Conservation (phyloP, 768 basidiomycete genomes). For the Tylopilus vinaceipallidus region DNA sequence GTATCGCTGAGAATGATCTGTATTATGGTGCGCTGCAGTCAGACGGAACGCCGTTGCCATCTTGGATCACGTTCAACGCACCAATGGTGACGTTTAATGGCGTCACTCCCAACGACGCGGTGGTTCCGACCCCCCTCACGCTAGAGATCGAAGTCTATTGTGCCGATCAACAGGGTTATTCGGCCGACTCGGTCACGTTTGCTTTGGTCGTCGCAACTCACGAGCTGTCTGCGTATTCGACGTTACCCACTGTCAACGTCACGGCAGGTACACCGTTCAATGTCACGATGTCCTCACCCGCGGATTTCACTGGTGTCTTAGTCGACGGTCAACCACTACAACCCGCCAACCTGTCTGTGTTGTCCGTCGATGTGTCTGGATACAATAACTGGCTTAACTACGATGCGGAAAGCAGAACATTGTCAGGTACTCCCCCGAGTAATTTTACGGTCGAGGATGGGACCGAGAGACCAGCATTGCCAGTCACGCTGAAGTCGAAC, state of each 20-base stretch:
- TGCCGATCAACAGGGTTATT: conserved; percentile 73
- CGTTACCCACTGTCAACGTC: conserved; percentile 68
- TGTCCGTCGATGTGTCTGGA: conserved; percentile 59
- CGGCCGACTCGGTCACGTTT: conserved; percentile 58
- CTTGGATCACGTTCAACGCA: conserved; percentile 74
- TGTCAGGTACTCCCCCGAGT: conserved; percentile 64
- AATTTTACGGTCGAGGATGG: conserved; percentile 36
- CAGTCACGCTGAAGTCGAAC: conserved; percentile 57
- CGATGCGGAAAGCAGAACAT: conserved; percentile 49
- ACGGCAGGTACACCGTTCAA: conserved; percentile 56
- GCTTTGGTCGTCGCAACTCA: conserved; percentile 64
- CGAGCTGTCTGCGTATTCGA: conserved; percentile 52
- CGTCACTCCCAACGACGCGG: conserved; percentile 54
- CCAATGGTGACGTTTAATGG: conserved; percentile 74
- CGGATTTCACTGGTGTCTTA: conserved; percentile 61
- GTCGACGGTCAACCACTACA: conserved; percentile 62
- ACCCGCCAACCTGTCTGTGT: conserved; percentile 50
- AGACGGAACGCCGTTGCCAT: conserved; percentile 69
- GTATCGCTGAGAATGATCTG: conserved; percentile 44
- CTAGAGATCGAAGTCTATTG: conserved; percentile 60
- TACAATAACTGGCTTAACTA: conserved; percentile 61
- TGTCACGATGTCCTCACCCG: conserved; percentile 48
- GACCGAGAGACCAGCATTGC: conserved; percentile 46
- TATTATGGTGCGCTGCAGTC: conserved; percentile 63
- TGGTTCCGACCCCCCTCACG: conserved; percentile 37